Base-by-base conservation (phyloP, 805 yeast species). In the Candida methanosorbosa region DNA sequence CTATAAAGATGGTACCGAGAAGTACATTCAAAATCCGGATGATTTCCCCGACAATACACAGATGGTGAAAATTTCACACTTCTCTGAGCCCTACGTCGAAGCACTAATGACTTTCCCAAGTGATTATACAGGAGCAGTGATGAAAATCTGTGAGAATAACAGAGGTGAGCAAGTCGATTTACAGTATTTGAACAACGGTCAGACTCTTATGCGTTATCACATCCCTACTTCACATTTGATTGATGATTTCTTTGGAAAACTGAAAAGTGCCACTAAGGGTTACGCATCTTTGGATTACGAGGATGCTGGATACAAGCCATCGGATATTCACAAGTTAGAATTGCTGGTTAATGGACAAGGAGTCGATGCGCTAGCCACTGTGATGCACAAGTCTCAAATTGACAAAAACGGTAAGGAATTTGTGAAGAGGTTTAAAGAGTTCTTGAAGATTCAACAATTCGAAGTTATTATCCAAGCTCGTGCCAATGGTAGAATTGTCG, bases 231-330 rank as follows among this genome's bases (percentile, higher is more conserved):
- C 94, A 0, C 94, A 86, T 50, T 62, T 90, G 24, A 95, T 92
- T 5, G 97, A 90, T 51, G 96, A 92, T 59, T 90, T 90, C 55
- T 88, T 92, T 57, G 97, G 97, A 2, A 85, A 83, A 53, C 66
- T 90, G 38, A 90, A 90, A 54, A 88, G 96, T 2, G 70, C 77
- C 1, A 85, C 97, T 0, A 75, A 78, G 50, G 98, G 98, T 1
- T 90, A 84, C 58, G 97, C 95, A 0, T 84, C 96, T 1, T 64
- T 90, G 35, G 97, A 90, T 59, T 90, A 90, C 50, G 97, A 92
- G 47, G 97, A 90, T 51, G 78, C 81, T 4, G 98, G 97, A 0
- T 90, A 87, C 59, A 69, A 64, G 43, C 70, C 74, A 23, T 75
- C 94, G 2, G 87, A 84, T 50, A 75, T 90, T 17, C 87, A 84